Evolutionary conservation across 148 eudicot genomes (phyloP).

Genomic region (Camellia granthamiana): DNA sequence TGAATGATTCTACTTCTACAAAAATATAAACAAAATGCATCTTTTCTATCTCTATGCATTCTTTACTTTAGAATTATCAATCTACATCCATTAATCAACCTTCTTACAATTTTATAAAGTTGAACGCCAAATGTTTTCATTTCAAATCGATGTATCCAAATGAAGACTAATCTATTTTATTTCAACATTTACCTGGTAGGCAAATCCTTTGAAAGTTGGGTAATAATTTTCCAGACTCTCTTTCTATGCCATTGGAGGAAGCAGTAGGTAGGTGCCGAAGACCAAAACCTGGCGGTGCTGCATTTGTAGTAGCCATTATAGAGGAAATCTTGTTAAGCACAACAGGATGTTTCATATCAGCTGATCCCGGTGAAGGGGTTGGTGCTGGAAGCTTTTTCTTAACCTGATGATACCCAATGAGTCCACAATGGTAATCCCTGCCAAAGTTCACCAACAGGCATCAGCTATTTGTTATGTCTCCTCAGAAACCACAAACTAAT

Average conservation of each 20-base stretch:
- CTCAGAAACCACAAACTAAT: too few relatives aligned
- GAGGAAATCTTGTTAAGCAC: slow-evolving; percentile 22
- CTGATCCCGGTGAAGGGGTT: slow-evolving; percentile 14
- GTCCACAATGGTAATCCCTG: slow-evolving; percentile 88
- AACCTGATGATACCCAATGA: slow-evolving; percentile 67
- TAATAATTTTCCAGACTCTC: slow-evolving; percentile 8
- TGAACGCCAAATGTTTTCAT: too few relatives aligned
- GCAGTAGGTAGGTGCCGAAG: slow-evolving; percentile 14
- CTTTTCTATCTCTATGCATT: too few relatives aligned
- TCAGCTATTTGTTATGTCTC: not conserved
- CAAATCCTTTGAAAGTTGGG: slow-evolving; percentile 16
- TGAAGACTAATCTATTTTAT: not conserved
- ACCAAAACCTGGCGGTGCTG: not conserved
- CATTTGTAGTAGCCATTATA: slow-evolving; percentile 6
- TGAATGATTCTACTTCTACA: too few relatives aligned
- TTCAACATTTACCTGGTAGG: slow-evolving; percentile 24
- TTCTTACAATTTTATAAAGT: too few relatives aligned
- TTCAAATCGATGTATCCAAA: too few relatives aligned
- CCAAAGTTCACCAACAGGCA: slow-evolving; percentile 20
- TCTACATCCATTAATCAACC: too few relatives aligned
- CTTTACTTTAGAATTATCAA: too few relatives aligned
- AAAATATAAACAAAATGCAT: too few relatives aligned
- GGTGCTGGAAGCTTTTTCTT: slow-evolving; percentile 37
- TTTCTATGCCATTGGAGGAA: slow-evolving; percentile 6
- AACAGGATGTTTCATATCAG: slow-evolving; percentile 31